Evolutionary conservation across 2,329 filamentous ascomycete species (phyloP).

Genomic region (Sclerotinia borealis): DNA sequence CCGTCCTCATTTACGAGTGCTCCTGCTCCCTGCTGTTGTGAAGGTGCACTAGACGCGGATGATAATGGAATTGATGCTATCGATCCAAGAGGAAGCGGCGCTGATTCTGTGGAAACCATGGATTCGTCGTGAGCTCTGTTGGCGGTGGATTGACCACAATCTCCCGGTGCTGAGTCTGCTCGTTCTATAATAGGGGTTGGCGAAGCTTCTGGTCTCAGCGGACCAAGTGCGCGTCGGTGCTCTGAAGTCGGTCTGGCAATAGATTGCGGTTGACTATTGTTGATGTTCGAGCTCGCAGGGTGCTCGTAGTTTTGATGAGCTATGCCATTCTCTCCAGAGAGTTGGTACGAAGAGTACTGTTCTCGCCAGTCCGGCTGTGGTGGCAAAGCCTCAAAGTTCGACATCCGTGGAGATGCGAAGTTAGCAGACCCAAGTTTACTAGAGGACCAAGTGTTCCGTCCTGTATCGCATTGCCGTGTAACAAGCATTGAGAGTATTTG

Average conservation of each 20-base stretch:
- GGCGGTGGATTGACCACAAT: conserved; percentile 20
- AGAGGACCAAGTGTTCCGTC: conserved; percentile 35
- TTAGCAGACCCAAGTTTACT: conserved; percentile 33
- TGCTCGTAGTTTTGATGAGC: conserved; percentile 28
- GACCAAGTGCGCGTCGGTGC: conserved; percentile 30
- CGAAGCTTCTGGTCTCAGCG: conserved; percentile 24
- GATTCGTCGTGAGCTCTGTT: conserved; percentile 38
- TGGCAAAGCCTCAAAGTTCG: conserved; percentile 33
- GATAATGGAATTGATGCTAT: conserved; percentile 38
- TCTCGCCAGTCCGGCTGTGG: conserved; percentile 35
- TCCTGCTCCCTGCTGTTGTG: conserved; percentile 34
- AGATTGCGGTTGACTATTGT: conserved; percentile 21
- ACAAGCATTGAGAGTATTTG: conserved; percentile 34
- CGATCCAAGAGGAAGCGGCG: conserved; percentile 33
- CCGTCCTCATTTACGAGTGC: conserved; percentile 40
- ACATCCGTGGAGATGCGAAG: conserved; percentile 34
- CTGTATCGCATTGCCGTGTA: conserved; percentile 34
- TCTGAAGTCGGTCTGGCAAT: conserved; percentile 25
- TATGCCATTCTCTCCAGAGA: conserved; percentile 28
- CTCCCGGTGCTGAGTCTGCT: conserved; percentile 30
- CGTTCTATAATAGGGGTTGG: conserved; percentile 25
- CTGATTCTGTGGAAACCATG: conserved; percentile 36
- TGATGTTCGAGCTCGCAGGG: conserved; percentile 22
- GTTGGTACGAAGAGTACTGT: conserved; percentile 31
- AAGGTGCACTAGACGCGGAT: conserved; percentile 35